phyloP scores from a whole-genome alignment of 2,329 filamentous ascomycete genomes.

The Aspergillus ibericus region DNA sequence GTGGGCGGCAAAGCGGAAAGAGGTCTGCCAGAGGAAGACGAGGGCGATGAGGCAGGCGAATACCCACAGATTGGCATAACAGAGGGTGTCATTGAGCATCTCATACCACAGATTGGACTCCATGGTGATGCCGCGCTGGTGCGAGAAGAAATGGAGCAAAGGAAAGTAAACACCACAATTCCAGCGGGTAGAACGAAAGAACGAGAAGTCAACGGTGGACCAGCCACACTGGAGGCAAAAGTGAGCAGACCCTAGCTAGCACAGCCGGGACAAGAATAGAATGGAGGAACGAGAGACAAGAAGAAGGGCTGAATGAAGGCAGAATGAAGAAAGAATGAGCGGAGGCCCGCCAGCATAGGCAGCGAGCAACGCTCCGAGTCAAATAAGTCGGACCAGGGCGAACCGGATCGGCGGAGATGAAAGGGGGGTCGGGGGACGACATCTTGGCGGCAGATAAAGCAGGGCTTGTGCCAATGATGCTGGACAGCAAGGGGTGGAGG shows the following conservation, averaged over 20 bases:
- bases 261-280: background rate
- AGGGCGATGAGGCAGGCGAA: constrained; percentile 2
- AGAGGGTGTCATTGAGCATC: constrained; percentile 5
- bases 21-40: constrained; percentile 4
- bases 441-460: background rate
- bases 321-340: background rate
- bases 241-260: background rate
- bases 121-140: background rate
- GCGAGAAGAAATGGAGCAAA: background rate
- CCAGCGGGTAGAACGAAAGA: background rate
- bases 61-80: constrained; percentile 4
- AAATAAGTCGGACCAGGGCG: background rate
- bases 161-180: background rate
- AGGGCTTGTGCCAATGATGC: background rate
- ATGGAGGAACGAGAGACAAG: background rate
- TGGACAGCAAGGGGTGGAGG: background rate
- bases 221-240: background rate
- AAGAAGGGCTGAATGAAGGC: background rate
- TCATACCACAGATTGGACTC: background rate
- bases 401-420: background rate
- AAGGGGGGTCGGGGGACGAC: background rate
- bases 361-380: background rate
- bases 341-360: background rate
- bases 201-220: background rate
- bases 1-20: background rate